Evolutionary conservation across 495 filamentous ascomycete species (phyloP), one percentile per base, ranked within the genome.

Genomic region (Penicillium parvum): DNA sequence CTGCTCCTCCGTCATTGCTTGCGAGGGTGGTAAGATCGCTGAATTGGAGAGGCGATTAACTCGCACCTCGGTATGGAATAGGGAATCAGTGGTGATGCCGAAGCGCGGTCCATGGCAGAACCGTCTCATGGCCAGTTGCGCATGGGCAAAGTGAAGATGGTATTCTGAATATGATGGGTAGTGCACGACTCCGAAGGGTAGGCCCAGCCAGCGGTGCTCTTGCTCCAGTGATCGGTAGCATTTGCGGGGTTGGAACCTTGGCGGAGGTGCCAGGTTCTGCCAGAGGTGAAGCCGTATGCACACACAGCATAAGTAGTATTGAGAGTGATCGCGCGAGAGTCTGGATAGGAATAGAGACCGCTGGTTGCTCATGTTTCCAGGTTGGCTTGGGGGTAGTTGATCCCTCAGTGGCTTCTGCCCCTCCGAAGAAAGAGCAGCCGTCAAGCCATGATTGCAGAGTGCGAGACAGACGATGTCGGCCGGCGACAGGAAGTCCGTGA

Each of bases 391-490:
- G n/a, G n/a, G n/a, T n/a, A n/a, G n/a, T n/a, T n/a, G n/a, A n/a
- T n/a, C n/a, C n/a, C n/a, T n/a, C n/a, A n/a, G n/a, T n/a, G n/a
- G n/a, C n/a, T n/a, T n/a, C n/a, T n/a, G n/a, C n/a, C n/a, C n/a
- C n/a, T n/a, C n/a, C n/a, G n/a, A n/a, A n/a, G n/a, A n/a, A n/a
- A n/a, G n/a, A n/a, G n/a, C n/a, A n/a, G n/a, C 17, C 14, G 29
- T 26, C 9, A 40, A 8, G 18, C 37, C n/a, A 30, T 15, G 5
- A 7, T 30, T 40, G 37, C 37, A 40, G 19, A 30, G 21, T 16
- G 37, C 26, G 15, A 40, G 37, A n/a, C 37, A 21, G 5, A 18
- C 26, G 14, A 40, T 29, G 29, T 40, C 37, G 7, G 26, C 37
- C 6, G 12, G 26, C 2, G 26, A 28, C 19, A 30, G 26, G 12